Conservation (phyloP, 768 basidiomycete genomes). For the Agaricus bisporus region DNA sequence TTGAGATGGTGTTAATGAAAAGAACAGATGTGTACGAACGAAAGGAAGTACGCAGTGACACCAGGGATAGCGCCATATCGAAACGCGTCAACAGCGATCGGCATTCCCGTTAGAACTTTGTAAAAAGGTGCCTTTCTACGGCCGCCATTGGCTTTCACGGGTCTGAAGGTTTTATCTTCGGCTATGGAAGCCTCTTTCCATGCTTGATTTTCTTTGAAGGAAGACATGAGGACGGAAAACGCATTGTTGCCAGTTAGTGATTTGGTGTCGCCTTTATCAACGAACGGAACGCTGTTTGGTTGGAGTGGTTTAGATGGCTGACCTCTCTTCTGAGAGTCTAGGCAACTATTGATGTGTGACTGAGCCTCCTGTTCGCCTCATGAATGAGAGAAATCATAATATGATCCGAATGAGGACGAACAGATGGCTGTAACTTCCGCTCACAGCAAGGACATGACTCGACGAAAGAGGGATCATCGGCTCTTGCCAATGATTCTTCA, state of each 20-base stretch:
- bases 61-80: slow-evolving; percentile 88
- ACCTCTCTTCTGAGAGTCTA: not conserved
- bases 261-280: slow-evolving; percentile 14
- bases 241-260: slow-evolving; percentile 25
- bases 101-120: slow-evolving; percentile 94
- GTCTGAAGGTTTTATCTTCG: slow-evolving; percentile 41
- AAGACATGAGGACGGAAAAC: slow-evolving; percentile 89
- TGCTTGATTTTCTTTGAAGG: slow-evolving; percentile 68
- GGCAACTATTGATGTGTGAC: not conserved
- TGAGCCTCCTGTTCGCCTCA: not conserved
- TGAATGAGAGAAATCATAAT: not conserved
- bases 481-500: slow-evolving; percentile 2
- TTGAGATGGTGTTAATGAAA: not conserved
- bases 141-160: slow-evolving; percentile 39
- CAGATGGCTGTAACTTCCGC: slow-evolving; percentile 14
- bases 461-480: not conserved
- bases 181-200: slow-evolving; percentile 75
- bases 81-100: slow-evolving; percentile 97
- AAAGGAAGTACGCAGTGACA: slow-evolving; percentile 86
- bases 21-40: slow-evolving; percentile 38
- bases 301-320: not conserved
- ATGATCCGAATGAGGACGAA: not conserved
- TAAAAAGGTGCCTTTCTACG: slow-evolving; percentile 89
- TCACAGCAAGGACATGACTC: slow-evolving; percentile 24
- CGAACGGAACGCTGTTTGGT: not conserved